These are phyloP conservation scores for Boletellus dicymbophilus DNA, from an alignment of 1,284 basidiomycete species.

Conservation along the genomic window DNA sequence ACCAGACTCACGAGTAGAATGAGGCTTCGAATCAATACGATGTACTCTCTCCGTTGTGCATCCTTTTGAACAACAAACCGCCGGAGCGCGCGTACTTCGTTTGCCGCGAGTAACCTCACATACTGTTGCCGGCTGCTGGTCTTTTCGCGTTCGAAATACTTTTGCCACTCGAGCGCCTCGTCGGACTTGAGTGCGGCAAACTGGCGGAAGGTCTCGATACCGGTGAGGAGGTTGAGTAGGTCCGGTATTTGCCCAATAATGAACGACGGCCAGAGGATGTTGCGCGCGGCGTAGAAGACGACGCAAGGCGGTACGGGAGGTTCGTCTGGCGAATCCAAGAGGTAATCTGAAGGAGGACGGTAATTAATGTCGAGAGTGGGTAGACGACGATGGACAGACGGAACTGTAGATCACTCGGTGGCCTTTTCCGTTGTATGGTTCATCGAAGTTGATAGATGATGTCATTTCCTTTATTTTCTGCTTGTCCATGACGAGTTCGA, in stretches of 20 bases:
- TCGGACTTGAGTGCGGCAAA: slow-evolving; percentile 30
- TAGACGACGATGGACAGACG: neutral
- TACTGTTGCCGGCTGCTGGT: neutral
- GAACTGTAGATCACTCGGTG: slow-evolving; percentile 24
- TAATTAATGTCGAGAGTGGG: slow-evolving; percentile 5
- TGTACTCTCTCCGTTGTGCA: slow-evolving; percentile 35
- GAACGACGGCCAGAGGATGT: slow-evolving; percentile 39
- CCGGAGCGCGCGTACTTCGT: slow-evolving; percentile 14
- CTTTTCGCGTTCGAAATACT: slow-evolving; percentile 27
- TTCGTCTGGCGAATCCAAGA: neutral
- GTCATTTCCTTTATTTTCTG: slow-evolving; percentile 13
- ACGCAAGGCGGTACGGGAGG: slow-evolving; percentile 31
- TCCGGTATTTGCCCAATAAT: slow-evolving; percentile 38
- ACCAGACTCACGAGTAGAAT: slow-evolving; percentile 18
- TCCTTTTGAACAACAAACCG: slow-evolving; percentile 14
- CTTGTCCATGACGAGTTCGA: slow-evolving; percentile 8
- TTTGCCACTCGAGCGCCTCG: slow-evolving; percentile 37
- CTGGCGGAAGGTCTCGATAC: slow-evolving; percentile 42
- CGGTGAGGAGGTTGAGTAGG: slow-evolving; percentile 42
- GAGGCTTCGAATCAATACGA: slow-evolving; percentile 34
- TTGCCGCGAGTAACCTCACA: slow-evolving; percentile 17
- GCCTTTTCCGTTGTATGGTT: slow-evolving; percentile 9
- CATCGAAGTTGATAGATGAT: slow-evolving; percentile 17
- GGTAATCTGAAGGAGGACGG: slow-evolving; percentile 11
- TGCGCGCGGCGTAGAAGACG: slow-evolving; percentile 39